These are phyloP conservation scores for Waltiozyma sp. DNA, from an alignment of 1,139 yeast species.

Conservation along the genomic window DNA sequence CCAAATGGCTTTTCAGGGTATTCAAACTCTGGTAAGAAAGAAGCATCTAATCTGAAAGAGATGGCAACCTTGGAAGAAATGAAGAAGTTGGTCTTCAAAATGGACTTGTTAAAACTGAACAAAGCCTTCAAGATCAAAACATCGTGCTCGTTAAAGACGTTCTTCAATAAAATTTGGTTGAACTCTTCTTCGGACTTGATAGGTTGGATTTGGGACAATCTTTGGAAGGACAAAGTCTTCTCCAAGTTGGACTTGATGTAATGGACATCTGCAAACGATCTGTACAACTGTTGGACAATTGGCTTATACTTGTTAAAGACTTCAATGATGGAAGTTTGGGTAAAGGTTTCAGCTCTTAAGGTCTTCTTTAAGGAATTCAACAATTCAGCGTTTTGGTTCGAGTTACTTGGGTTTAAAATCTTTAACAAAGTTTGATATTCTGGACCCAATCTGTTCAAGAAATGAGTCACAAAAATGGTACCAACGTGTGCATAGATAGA, in stretches of 20 bases:
- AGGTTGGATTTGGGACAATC: slow-evolving; percentile 67
- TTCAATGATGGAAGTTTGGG: slow-evolving; percentile 74
- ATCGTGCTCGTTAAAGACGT: slow-evolving; percentile 73
- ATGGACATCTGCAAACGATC: slow-evolving; percentile 87
- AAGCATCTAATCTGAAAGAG: slow-evolving; percentile 82
- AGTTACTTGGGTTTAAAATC: slow-evolving; percentile 50
- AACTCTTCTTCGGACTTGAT: slow-evolving; percentile 71
- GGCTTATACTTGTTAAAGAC: slow-evolving; percentile 62
- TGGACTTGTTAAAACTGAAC: slow-evolving; percentile 72
- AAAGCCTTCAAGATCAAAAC: slow-evolving; percentile 74
- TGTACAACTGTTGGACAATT: slow-evolving; percentile 72
- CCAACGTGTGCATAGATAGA: slow-evolving; percentile 92
- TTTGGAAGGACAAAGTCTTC: slow-evolving; percentile 82
- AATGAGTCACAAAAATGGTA: slow-evolving; percentile 85
- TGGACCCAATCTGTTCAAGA: slow-evolving; percentile 86
- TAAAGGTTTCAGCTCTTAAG: slow-evolving; percentile 86
- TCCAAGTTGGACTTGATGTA: slow-evolving; percentile 49
- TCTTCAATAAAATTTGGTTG: slow-evolving; percentile 52
- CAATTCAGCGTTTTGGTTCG: slow-evolving; percentile 50
- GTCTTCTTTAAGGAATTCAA: slow-evolving; percentile 76
- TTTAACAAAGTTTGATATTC: slow-evolving; percentile 67
- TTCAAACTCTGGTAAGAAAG: slow-evolving; percentile 72
- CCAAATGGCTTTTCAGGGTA: slow-evolving; percentile 92
- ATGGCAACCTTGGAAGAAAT: slow-evolving; percentile 91
- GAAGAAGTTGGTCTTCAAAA: slow-evolving; percentile 89